phyloP scores from a whole-genome alignment of 352 stramenopile genomes.

The Peronosclerospora sorghi region DNA sequence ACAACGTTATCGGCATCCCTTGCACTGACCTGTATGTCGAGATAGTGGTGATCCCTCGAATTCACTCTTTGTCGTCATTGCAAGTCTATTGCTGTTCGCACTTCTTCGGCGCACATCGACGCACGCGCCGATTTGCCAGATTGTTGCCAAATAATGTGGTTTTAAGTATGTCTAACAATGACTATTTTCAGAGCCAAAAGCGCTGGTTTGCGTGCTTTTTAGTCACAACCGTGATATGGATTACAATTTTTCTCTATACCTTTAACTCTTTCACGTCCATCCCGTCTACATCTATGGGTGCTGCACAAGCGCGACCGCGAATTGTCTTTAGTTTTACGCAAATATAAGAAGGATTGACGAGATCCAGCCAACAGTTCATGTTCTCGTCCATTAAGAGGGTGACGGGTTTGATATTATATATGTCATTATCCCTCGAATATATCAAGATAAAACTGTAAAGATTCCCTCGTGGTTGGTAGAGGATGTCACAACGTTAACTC shows the following conservation, averaged over 20 bases:
- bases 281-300: conserved; percentile 9
- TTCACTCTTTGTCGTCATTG: conserved; percentile 24
- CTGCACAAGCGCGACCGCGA: conserved; percentile 17
- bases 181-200: conserved; percentile 7
- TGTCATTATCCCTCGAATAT: conserved; percentile 33
- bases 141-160: conserved; percentile 13
- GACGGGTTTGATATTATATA: conserved; percentile 36
- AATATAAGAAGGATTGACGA: conserved; percentile 23
- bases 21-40: conserved; percentile 37
- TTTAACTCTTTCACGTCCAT: conserved; percentile 24
- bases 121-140: conserved; percentile 7
- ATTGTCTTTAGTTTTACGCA: conserved; percentile 52
- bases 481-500: conserved; percentile 7
- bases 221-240: conserved; percentile 21
- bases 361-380: conserved; percentile 30
- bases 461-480: conserved; percentile 34
- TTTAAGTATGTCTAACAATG: conserved; percentile 3
- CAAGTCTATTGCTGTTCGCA: conserved; percentile 6
- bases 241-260: conserved; percentile 23
- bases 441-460: conserved; percentile 20
- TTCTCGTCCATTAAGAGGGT: conserved; percentile 26
- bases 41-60: conserved; percentile 28
- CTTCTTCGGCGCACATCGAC: conserved; percentile 3
- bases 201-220: conserved; percentile 21
- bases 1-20: conserved; percentile 6